A percentile compares a stretch with the other conserved stretches of the same genome.
Conservation (phyloP, 179 eudicot genomes). For the Monotropa hypopitys region DNA sequence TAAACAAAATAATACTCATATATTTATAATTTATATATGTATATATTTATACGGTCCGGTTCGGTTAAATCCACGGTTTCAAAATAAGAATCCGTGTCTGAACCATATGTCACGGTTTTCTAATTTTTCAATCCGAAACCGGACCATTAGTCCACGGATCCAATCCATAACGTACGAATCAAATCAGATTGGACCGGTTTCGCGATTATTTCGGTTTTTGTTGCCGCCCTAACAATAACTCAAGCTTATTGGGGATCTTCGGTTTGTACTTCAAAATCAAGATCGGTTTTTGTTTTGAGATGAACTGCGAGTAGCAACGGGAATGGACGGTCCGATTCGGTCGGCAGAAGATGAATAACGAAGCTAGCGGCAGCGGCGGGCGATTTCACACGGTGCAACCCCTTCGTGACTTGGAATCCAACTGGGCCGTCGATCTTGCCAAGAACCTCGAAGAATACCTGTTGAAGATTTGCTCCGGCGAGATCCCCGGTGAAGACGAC, state of each 20-base stretch:
- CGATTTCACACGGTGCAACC: slow-evolving; percentile 51
- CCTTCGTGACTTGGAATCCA: slow-evolving; percentile 64
- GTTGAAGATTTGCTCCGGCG: slow-evolving; percentile 80
- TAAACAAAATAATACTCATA: no score
- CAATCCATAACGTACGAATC: no score
- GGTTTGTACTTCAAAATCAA: slow-evolving; percentile 1
- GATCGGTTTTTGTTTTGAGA: slow-evolving; percentile 21
- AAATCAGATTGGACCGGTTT: no score
- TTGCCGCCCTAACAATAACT: background rate
- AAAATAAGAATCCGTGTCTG: no score
- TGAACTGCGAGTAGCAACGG: background rate
- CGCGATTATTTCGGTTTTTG: no score
- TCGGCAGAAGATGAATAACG: slow-evolving; percentile 24
- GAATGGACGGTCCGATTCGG: slow-evolving; percentile 3
- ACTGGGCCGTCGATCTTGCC: slow-evolving; percentile 87
- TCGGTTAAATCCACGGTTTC: no score
- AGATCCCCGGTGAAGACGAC: slow-evolving; percentile 36
- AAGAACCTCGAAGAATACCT: slow-evolving; percentile 79
- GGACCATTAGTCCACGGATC: no score
- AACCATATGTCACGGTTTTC: no score
- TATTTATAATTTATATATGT: no score
- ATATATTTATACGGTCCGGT: no score
- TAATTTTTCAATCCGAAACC: no score
- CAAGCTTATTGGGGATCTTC: background rate
- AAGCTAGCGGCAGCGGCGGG: slow-evolving; percentile 5